Evolutionary conservation across 495 filamentous ascomycete species (phyloP), one percentile per base, ranked within the genome.

Genomic region (Tuber calosporum): DNA sequence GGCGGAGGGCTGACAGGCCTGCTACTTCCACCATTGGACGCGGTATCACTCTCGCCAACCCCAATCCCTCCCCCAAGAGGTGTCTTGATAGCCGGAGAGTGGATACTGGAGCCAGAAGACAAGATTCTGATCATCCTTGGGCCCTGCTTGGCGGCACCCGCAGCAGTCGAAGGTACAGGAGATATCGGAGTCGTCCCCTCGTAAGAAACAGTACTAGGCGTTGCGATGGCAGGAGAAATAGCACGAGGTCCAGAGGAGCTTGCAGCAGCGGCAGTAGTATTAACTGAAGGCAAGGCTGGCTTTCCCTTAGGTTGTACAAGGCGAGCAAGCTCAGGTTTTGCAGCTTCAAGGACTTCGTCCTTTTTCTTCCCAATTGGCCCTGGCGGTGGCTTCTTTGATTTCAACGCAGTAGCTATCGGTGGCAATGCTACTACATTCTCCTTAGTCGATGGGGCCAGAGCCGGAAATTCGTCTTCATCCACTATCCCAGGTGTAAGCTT

Each of bases 381-480:
- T 0, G 71, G 17, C 41, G 41, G 36, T 38, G 26, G 53, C 13
- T 62, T 62, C 53, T 62, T 78, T 81, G 66, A 5, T 71, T 36
- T 73, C 71, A 36, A 19, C n/a, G 36, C 15, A 7, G 41, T 78
- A 73, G n/a, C 36, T 20, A n/a, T 74, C 79, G 8, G n/a, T 11
- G 19, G 37, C 36, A 36, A 69, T 78, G 37, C n/a, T 62, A 19
- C 26, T 62, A 30, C n/a, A 22, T 37, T 66, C 22, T n/a, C 53
- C 67, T 73, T 62, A 30, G 53, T 79, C 48, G 79, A 66, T 48
- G 78, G 79, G 66, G 80, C 83, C 4, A 89, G 83, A 19, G 87
- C 86, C 40, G 88, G 88, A 48, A 89, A 89, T 75, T 89, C 88
- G 76, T 89, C 87, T 48, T 88, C 85, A 72, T 86, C 84, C 45